A percentile compares a stretch with the other conserved stretches of the same genome.
These are phyloP conservation scores for Fistulifera solaris DNA, from an alignment of 108 stramenopile genomes.

Conservation along the genomic window DNA sequence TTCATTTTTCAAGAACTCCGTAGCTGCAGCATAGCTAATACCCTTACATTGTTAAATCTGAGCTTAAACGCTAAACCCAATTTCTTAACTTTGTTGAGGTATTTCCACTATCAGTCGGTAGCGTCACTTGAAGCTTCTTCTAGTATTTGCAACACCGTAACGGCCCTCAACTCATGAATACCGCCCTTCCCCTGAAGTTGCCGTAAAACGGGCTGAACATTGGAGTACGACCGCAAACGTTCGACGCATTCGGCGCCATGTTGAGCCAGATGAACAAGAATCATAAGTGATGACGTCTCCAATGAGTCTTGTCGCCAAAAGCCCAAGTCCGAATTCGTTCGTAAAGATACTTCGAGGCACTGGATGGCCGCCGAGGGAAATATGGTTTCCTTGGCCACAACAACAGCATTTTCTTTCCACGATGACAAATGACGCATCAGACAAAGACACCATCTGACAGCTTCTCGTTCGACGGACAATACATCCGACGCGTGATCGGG, in stretches of 20 bases:
- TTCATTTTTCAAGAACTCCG: conserved; percentile 42
- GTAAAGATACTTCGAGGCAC: not conserved
- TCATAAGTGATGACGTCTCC: conserved; percentile 1
- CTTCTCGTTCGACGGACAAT: conserved; percentile 9
- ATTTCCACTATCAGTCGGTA: not conserved
- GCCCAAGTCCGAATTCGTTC: not conserved
- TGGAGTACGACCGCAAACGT: not conserved
- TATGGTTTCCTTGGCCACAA: not conserved
- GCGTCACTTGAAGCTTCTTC: not conserved
- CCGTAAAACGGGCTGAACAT: not conserved
- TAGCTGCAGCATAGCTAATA: not conserved
- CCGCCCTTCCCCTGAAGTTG: conserved; percentile 1
- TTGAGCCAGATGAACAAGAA: conserved; percentile 5
- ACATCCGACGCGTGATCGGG: not conserved
- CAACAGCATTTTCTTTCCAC: not conserved
- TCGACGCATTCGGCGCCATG: not conserved
- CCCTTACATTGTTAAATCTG: too few relatives aligned
- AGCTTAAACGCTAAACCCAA: too few relatives aligned
- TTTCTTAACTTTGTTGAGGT: too few relatives aligned
- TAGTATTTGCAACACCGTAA: not conserved
- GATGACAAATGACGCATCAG: conserved; percentile 11
- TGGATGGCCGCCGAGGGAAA: not conserved
- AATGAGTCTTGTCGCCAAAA: conserved; percentile 12
- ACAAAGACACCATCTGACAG: conserved; percentile 14
- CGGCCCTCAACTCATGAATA: conserved; percentile 9